These are phyloP conservation scores for Physcomitrellopsis africana DNA, from an alignment of 225 moss, liverwort and hornwort species.

Conservation along the genomic window DNA sequence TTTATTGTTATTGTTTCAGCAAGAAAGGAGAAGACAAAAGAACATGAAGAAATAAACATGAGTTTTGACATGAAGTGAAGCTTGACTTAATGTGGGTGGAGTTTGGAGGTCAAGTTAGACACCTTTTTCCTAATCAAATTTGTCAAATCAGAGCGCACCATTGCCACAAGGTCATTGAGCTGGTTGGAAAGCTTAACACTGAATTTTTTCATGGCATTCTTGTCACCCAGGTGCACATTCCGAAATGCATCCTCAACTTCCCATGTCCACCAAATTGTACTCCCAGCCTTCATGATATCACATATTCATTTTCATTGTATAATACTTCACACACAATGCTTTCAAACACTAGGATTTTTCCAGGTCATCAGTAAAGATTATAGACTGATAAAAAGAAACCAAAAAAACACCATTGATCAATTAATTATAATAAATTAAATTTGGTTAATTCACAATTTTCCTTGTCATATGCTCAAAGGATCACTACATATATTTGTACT, in stretches of 20 bases:
- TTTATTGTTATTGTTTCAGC: too few species aligned
- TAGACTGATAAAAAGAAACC: too few species aligned
- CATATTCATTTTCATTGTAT: neutral
- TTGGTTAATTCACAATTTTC: too few species aligned
- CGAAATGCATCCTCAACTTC: conserved; percentile 87
- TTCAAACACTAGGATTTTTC: too few species aligned
- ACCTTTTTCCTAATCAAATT: conserved; percentile 84
- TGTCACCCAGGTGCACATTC: conserved; percentile 75
- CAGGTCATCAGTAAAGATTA: too few species aligned
- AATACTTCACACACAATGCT: too few species aligned
- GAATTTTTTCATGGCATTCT: conserved; percentile 88
- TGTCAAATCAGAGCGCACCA: conserved; percentile 76
- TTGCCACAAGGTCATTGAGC: conserved; percentile 81
- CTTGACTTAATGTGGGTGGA: too few species aligned
- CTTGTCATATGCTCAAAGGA: neutral
- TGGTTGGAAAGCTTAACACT: conserved; percentile 75
- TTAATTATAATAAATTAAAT: too few species aligned
- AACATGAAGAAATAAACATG: neutral
- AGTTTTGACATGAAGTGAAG: neutral
- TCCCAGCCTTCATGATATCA: conserved; percentile 55
- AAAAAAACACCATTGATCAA: too few species aligned
- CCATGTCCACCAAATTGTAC: conserved; percentile 99
- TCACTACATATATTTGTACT: neutral
- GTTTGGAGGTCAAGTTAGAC: neutral
- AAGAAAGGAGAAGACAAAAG: too few species aligned